Evolutionary conservation across 228 moss, liverwort and hornwort genomes (phyloP), one percentile per base, ranked within the genome.

Genomic region (Sphagnum fallax): DNA sequence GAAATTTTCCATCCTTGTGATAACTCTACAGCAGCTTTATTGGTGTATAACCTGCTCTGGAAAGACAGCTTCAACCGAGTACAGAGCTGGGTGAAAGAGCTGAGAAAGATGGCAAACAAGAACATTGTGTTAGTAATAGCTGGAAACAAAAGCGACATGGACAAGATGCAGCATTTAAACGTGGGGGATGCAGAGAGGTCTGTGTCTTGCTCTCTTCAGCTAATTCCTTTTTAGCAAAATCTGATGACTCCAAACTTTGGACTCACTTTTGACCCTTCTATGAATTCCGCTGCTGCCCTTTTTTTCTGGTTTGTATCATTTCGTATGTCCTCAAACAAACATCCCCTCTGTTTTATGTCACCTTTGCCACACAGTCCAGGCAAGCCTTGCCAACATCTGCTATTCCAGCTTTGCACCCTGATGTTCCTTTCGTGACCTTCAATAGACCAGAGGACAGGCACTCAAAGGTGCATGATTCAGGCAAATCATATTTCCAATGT

Each of bases 71-170:
- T 97, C 73, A 79, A 80, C 70, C 90, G 91, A 47, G 97, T 97
- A 48, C 90, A 93, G 63, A 88, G 90, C 70, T 97, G 97, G 97
- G 97, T 97, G 52, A 91, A 93, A 67, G 97, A 97, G 82, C 84
- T 93, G 49, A 91, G 91, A 68, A 97, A 91, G 79, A 93, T 93
- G 97, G 97, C 91, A 2, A 83, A 76, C 10, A 97, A 97, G 74
- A 91, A 76, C 75, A 93, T 97, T 67, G 91, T 97, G 60, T 64
- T 97, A 68, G 77, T 91, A 15, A 97, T 97, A 65, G 97, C 93
- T 4, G 97, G 91, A 16, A 97, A 97, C 50, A 97, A 97, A 80
- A 87, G 90, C 71, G 97, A 97, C 64, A 88, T 97, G 90, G 93
- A 97, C 68, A 90, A 91, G 67, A 85, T 83, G 47, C 82, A 88